Evolutionary conservation across 495 filamentous ascomycete genomes (phyloP).

Genomic region (Aspergillus avenaceus): DNA sequence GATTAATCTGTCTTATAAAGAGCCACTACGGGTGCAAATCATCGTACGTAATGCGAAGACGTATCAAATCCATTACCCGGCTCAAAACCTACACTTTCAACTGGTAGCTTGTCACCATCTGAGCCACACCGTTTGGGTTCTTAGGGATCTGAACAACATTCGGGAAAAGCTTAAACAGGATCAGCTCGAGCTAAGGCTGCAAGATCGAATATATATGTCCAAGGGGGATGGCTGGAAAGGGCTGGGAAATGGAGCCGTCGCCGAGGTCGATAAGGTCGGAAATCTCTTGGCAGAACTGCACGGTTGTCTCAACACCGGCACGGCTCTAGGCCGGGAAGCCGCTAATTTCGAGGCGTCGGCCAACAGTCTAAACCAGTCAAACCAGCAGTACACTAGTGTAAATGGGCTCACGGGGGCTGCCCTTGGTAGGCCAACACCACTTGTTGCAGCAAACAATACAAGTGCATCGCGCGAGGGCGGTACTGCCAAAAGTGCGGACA

Average conservation of each 20-base stretch:
- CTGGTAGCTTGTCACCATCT: constrained; percentile 27
- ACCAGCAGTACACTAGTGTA: too few relatives aligned
- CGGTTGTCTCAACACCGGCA: constrained; percentile 17
- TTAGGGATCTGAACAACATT: constrained; percentile 28
- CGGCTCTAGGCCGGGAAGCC: neutral
- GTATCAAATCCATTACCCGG: constrained; percentile 42
- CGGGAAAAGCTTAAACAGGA: constrained; percentile 12
- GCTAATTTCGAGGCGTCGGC: neutral
- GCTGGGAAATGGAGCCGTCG: constrained; percentile 42
- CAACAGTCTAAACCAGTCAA: too few relatives aligned
- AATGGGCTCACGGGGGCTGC: neutral
- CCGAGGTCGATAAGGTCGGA: constrained; percentile 34
- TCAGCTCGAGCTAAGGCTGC: constrained; percentile 17
- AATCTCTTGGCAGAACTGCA: constrained; percentile 36
- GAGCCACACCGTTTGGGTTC: constrained; percentile 35
- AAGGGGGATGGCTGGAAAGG: constrained; percentile 48
- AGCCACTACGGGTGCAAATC: constrained; percentile 29
- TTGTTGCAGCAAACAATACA: constrained; percentile 3
- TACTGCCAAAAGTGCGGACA: constrained; percentile 17
- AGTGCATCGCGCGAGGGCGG: constrained; percentile 10
- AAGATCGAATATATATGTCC: constrained; percentile 35
- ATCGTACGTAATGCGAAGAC: constrained; percentile 38
- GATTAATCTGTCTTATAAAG: constrained; percentile 18
- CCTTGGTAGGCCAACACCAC: neutral
- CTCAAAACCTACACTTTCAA: constrained; percentile 32